A percentile compares a stretch with the other conserved stretches of the same genome.
These are phyloP conservation scores for Hirschfeldia incana DNA, from an alignment of 345 rosid species.

Conservation along the genomic window DNA sequence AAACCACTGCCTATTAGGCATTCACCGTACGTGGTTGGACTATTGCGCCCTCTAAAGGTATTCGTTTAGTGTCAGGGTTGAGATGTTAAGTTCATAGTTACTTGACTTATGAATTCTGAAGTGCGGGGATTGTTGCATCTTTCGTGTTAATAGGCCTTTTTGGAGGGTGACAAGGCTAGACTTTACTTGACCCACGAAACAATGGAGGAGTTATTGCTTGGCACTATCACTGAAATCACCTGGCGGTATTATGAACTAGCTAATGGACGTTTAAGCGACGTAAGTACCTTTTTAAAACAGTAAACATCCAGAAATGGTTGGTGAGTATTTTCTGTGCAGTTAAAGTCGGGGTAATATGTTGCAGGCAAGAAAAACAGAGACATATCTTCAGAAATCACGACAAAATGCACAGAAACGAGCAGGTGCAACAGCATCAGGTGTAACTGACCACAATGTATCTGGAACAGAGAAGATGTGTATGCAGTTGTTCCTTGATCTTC, in stretches of 20 bases:
- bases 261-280: conserved; percentile 75
- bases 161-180: conserved; percentile 50
- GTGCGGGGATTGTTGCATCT: background rate
- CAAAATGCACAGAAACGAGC: too few species aligned
- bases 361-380: too few species aligned
- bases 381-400: too few species aligned
- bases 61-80: background rate
- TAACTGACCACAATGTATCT: conserved; percentile 62
- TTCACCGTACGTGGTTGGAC: background rate
- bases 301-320: background rate
- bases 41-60: background rate
- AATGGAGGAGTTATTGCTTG: conserved; percentile 44
- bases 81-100: background rate
- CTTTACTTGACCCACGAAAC: background rate
- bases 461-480: conserved; percentile 86
- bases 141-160: conserved; percentile 50
- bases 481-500: conserved; percentile 93
- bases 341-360: background rate
- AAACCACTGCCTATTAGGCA: background rate
- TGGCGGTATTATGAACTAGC: conserved; percentile 75
- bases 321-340: background rate
- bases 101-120: conserved; percentile 25
- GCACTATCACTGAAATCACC: conserved; percentile 68
- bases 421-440: too few species aligned
- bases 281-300: conserved; percentile 42